Conservation (phyloP, 2,329 filamentous ascomycete genomes). For the Penicillium brasilianum region DNA sequence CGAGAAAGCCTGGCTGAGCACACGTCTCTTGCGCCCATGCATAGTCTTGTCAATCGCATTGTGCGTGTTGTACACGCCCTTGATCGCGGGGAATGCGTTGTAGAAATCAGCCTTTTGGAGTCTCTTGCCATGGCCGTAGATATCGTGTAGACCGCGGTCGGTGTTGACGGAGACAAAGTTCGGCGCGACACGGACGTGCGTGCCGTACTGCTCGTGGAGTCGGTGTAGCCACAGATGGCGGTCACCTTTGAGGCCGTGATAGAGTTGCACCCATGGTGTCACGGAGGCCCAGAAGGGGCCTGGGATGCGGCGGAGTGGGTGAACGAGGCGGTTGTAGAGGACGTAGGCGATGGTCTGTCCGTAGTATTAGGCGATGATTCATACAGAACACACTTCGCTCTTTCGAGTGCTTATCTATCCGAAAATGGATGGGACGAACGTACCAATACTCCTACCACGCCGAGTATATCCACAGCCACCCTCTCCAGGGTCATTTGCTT, state of each 20-base stretch:
- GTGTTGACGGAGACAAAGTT: slow-evolving; percentile 80
- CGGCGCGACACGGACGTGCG: slow-evolving; percentile 74
- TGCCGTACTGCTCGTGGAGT: slow-evolving; percentile 72
- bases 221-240: slow-evolving; percentile 74
- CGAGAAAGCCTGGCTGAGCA: slow-evolving; percentile 74
- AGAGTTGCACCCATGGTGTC: slow-evolving; percentile 64
- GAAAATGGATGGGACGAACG: neutral
- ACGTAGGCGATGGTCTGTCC: slow-evolving; percentile 35
- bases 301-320: slow-evolving; percentile 40
- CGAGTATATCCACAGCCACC: slow-evolving; percentile 21
- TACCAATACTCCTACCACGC: slow-evolving; percentile 30
- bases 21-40: slow-evolving; percentile 73
- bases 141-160: slow-evolving; percentile 58
- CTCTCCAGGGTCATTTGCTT: slow-evolving; percentile 25
- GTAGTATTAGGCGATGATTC: neutral
- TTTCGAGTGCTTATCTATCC: neutral
- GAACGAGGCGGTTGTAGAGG: slow-evolving; percentile 44
- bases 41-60: slow-evolving; percentile 70
- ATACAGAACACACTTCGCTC: neutral
- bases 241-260: slow-evolving; percentile 75
- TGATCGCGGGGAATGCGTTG: slow-evolving; percentile 71
- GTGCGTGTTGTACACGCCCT: slow-evolving; percentile 70
- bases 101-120: slow-evolving; percentile 72
- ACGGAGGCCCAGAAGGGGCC: slow-evolving; percentile 40
- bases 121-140: slow-evolving; percentile 48